Base-by-base conservation (phyloP, 108 stramenopile genomes). In the Schizochytrium sp. region DNA sequence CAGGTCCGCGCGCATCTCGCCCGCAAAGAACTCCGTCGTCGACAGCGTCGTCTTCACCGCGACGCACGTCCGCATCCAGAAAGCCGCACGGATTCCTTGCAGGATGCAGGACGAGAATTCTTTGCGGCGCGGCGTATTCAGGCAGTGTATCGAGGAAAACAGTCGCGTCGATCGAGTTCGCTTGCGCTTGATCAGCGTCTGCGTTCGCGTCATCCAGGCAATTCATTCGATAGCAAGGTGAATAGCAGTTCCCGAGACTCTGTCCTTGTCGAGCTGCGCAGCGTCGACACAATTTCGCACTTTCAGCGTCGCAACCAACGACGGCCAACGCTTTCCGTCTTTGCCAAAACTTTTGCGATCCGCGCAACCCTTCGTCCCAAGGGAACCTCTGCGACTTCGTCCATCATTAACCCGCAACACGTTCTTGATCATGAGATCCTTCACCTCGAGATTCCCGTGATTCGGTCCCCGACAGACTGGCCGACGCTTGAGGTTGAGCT, bases 401-500 rank as follows among this genome's bases (percentile, higher is more conserved):
- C 63, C 8, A 10, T 41, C 21, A n/a, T 41, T 10, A 28, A 8
- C 21, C 63, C 34, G 41, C 25, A 69, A 23, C 41, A 23, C 25
- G 10, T 16, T 6, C 63, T 69, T 10, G 63, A 69, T 8, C 18
- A 53, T 12, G 76, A 53, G 2, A 53, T 53, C 16, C 45, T 83
- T 12, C 48, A 83, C 2, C 76, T 83, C 28, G n/a, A 53, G 51
- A 14, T 83, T 16, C 76, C 76, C 8, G 76, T 53, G 51, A 12
- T 45, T 0, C 6, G 76, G 23, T 53, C 48, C 6, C 25, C n/a
- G 51, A 53, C 45, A 6, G 76, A 83, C 51, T 53, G 51, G 48
- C 76, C 76, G 10, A 53, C n/a, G 76, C 76, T 83, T 34, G 48
- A 83, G 48, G n/a, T 83, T 12, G 51, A 83, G 76, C 76, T 83